These are phyloP conservation scores for Dothideomycetes sp. DNA, from an alignment of 2,329 filamentous ascomycete genomes.

Conservation along the genomic window DNA sequence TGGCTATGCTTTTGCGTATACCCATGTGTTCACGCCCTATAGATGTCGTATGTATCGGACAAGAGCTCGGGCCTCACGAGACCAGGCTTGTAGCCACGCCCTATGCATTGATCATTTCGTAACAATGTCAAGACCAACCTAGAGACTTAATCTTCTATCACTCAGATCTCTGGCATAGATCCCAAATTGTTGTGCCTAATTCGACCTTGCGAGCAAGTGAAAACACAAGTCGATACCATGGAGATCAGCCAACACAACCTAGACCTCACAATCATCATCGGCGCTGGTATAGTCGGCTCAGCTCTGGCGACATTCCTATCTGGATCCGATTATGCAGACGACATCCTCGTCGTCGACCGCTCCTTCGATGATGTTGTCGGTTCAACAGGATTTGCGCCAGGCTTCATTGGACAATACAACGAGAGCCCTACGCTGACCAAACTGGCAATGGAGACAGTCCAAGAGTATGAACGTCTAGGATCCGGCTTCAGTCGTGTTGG, in stretches of 20 bases:
- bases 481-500: conserved; percentile 5
- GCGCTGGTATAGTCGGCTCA: conserved; percentile 25
- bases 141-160: too few relatives aligned
- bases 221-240: too few relatives aligned
- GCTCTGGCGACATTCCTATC: conserved; percentile 23
- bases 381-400: conserved; percentile 24
- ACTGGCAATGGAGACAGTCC: conserved; percentile 17
- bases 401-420: conserved; percentile 26
- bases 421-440: conserved; percentile 20
- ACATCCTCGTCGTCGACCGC: conserved; percentile 10
- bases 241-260: neutral
- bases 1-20: too few relatives aligned
- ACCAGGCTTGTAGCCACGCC: too few relatives aligned
- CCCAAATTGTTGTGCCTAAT: too few relatives aligned
- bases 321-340: conserved; percentile 9
- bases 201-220: too few relatives aligned
- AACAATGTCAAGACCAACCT: too few relatives aligned
- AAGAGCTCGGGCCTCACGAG: too few relatives aligned
- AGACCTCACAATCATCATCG: conserved; percentile 8
- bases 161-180: too few relatives aligned
- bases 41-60: too few relatives aligned
- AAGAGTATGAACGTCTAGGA: conserved; percentile 4
- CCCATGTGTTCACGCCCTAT: too few relatives aligned
- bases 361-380: conserved; percentile 16
- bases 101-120: too few relatives aligned